Evolutionary conservation across 2,329 filamentous ascomycete species (phyloP), one percentile per base, ranked within the genome.

Genomic region (Curvularia eragrostidis): DNA sequence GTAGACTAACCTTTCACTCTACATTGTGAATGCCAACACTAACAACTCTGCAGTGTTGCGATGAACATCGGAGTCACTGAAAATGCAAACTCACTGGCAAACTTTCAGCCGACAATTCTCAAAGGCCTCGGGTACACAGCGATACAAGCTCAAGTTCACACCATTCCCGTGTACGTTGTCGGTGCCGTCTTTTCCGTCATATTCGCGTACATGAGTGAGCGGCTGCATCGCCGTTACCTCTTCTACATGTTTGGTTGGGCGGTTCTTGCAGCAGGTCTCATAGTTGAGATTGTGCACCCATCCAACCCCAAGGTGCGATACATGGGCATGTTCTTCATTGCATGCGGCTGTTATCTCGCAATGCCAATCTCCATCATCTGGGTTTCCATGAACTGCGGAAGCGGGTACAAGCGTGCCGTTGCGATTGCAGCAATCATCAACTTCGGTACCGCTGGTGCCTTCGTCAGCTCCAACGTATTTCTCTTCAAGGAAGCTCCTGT

Each of bases 361-460:
- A 84, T 85, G 0, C 84, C 84, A 0, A 81, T 83, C 0, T 84
- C 84, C 68, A 69, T 87, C 32, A 81, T 81, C 8, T 87, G 84
- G 85, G 82, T 81, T 0, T 77, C 85, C 23, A 85, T 87, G 65
- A 87, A 80, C 76, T 68, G 62, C 64, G 65, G 64, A 1, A 67
- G 63, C 23, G 70, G 70, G 3, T 76, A 69, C 30, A 69, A 72
- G 42, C 66, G 65, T 7, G 58, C 65, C 1, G 65, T 68, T 6
- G 62, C 64, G 18, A 62, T 72, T 5, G 59, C 58, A 0, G 53
- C 54, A 1, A 70, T 75, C 9, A 64, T 73, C 38, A 64, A 64
- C 19, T 70, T 87, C 2, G 84, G 84, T 2, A 86, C 82, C 1
- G 75, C 82, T 1, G 84, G 84, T 7, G 83, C 84, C 1, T 84